phyloP scores from a whole-genome alignment of 2,329 filamentous ascomycete genomes.

The Penicillium capsulatum region DNA sequence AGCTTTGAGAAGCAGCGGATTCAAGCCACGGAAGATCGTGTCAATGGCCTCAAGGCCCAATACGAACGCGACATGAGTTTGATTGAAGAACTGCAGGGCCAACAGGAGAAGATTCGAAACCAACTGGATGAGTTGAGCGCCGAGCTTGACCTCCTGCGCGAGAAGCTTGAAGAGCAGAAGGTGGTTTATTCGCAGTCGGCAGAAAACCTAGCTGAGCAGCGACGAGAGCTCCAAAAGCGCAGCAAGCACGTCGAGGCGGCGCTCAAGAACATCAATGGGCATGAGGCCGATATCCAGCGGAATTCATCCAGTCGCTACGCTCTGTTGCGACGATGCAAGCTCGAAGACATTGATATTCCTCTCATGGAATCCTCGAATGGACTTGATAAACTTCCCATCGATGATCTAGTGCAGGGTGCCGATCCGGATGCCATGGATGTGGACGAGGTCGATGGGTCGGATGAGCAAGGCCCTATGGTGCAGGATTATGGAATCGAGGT shows the following conservation, averaged over 20 bases:
- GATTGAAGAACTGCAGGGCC: conserved; percentile 64
- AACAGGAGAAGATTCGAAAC: conserved; percentile 71
- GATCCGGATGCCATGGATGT: conserved; percentile 91
- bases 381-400: conserved; percentile 80
- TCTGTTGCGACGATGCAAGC: conserved; percentile 79
- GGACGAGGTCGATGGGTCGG: conserved; percentile 58
- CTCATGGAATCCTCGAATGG: conserved; percentile 64
- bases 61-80: conserved; percentile 64
- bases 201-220: conserved; percentile 72
- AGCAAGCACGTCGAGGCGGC: conserved; percentile 76
- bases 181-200: conserved; percentile 64
- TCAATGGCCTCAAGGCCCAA: conserved; percentile 64
- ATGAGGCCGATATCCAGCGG: conserved; percentile 84
- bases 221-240: conserved; percentile 74
- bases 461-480: conserved; percentile 57
- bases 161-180: conserved; percentile 66
- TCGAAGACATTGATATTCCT: conserved; percentile 88
- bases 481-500: conserved; percentile 90
- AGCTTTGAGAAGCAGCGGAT: conserved; percentile 67
- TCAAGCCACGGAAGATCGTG: conserved; percentile 63
- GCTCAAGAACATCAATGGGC: conserved; percentile 67
- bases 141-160: conserved; percentile 70
- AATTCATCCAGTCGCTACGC: conserved; percentile 80
- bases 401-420: conserved; percentile 67
- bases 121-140: conserved; percentile 68